Evolutionary conservation across 768 basidiomycete species (phyloP), one percentile per base, ranked within the genome.

Genomic region (Galerina marginata): DNA sequence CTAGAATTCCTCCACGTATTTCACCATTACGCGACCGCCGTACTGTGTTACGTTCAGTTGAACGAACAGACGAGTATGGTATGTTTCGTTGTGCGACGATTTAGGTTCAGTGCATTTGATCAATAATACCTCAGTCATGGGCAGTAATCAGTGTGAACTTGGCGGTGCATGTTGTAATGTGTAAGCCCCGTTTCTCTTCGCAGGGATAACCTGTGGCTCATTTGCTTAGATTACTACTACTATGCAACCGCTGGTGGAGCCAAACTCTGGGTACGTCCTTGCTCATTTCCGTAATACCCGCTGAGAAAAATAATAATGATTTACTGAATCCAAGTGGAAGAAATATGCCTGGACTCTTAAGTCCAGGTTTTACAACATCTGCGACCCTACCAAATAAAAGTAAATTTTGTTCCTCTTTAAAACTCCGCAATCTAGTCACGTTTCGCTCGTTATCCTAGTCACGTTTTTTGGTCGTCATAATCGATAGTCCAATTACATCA

Each of bases 1-100:
- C 42, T 67, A 96, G 95, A 93, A 67, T 99, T 99, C 79, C 80
- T 99, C 62, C 97, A 99, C 76, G 96, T 99, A 63, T 99, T 97
- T 83, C 97, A 99, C 76, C 97, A 99, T 81, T 94, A 96, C 58
- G 97, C 96, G 15, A 99, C 97, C 59, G 96, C 96, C 60, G 77
- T 98, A 61, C 81, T 99, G 58, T 98, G 97, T 79, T 98, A 88
- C 74, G 88, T 89, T 55, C 96, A 99, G 79, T 83, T 99, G 65
- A 90, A 97, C 67, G 97, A 96, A 65, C 87, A 85, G 74, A 99
- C 97, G 47, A 95, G 91, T 67, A 89, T 99, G 54, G 95, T 96
- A 75, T 69, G 93, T 67, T 58, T 9, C 62, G 49, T 62, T 33
- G 1, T 0, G 29, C 42, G 43, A 29, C 65, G 52, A 53, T 16